Evolutionary conservation across 129 eudicot genomes (phyloP).

Genomic region (Flaveria bidentis): DNA sequence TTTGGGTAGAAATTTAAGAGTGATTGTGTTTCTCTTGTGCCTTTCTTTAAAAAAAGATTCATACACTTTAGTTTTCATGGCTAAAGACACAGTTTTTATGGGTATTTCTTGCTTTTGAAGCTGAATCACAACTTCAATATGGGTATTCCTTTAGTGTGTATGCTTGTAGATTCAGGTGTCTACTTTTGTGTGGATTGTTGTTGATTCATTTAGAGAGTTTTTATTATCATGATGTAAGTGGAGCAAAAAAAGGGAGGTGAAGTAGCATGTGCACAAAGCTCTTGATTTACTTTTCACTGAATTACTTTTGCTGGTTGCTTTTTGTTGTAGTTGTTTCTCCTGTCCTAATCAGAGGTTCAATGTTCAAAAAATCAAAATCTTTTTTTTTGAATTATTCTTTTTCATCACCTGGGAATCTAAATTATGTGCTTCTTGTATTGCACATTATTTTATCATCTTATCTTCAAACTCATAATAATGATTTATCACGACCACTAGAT

Average conservation of each 20-base stretch:
- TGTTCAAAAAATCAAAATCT: constrained; percentile 9
- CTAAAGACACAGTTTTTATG: not conserved
- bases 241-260: constrained; percentile 29
- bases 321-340: constrained; percentile 11
- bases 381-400: constrained; percentile 23
- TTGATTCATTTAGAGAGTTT: constrained; percentile 8
- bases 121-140: constrained; percentile 36
- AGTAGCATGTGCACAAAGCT: constrained; percentile 33
- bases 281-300: constrained; percentile 8
- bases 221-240: constrained; percentile 14
- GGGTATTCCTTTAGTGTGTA: constrained; percentile 32
- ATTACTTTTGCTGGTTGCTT: constrained; percentile 17
- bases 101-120: constrained; percentile 37
- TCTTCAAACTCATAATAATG: constrained; percentile 31
- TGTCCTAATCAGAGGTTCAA: constrained; percentile 32
- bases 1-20: not conserved
- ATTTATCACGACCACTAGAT: constrained; percentile 40
- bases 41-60: not conserved
- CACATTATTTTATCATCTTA: constrained; percentile 24
- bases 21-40: not conserved
- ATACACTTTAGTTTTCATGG: not conserved
- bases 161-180: constrained; percentile 29
- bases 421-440: constrained; percentile 24
- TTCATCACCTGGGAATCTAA: constrained; percentile 32
- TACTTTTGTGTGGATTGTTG: constrained; percentile 24